phyloP scores from a whole-genome alignment of 805 yeast genomes.

The Lipomyces starkeyi region DNA sequence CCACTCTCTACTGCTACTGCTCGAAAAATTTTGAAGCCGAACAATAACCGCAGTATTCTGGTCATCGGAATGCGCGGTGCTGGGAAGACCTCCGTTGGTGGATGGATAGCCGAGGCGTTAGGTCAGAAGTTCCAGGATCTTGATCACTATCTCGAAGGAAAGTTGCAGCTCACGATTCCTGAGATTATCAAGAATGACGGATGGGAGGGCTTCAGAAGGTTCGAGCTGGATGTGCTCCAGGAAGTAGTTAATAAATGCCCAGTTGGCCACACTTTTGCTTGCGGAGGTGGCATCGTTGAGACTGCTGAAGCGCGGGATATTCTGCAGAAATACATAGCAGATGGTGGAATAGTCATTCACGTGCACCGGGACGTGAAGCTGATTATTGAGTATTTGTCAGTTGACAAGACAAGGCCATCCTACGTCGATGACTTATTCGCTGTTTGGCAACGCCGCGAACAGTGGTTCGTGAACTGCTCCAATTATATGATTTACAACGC shows the following conservation, averaged over 20 bases:
- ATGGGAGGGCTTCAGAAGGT: constrained; percentile 85
- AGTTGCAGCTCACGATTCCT: constrained; percentile 49
- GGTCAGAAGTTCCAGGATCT: constrained; percentile 76
- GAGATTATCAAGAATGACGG: constrained; percentile 66
- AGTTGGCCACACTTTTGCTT: constrained; percentile 73
- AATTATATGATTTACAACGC: constrained; percentile 78
- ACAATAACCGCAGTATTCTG: constrained; percentile 37
- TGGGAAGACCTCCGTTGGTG: constrained; percentile 86
- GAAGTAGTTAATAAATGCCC: constrained; percentile 54
- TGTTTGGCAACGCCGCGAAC: constrained; percentile 85
- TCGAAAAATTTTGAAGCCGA: constrained; percentile 26
- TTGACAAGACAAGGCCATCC: constrained; percentile 88
- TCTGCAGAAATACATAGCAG: constrained; percentile 58
- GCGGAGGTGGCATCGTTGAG: constrained; percentile 98
- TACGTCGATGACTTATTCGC: constrained; percentile 76
- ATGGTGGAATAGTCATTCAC: constrained; percentile 84
- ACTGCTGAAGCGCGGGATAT: constrained; percentile 66
- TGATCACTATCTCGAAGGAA: constrained; percentile 71
- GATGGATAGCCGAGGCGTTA: constrained; percentile 72
- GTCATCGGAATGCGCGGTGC: constrained; percentile 96
- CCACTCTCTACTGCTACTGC: constrained; percentile 2
- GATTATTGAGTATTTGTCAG: constrained; percentile 72
- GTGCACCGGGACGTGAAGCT: constrained; percentile 86
- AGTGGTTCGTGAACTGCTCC: constrained; percentile 79
- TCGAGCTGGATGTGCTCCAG: constrained; percentile 64